Conservation (phyloP, 352 stramenopile genomes). For the Globisporangium spinosum region DNA sequence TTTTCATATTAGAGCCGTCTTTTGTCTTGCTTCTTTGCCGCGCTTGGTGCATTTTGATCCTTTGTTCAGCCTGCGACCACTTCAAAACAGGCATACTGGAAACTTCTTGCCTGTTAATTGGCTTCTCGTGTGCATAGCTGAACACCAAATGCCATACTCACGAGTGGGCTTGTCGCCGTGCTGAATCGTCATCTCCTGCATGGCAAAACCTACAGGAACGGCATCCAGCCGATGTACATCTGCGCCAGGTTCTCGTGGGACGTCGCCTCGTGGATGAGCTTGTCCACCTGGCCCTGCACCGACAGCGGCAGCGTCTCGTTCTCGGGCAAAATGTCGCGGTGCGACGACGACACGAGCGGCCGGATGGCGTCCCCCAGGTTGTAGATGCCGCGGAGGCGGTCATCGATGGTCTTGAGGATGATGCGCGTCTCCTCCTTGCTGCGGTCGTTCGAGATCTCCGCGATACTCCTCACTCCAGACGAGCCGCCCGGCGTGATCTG, state of each 20-base stretch:
- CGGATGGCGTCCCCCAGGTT: constrained; percentile 86
- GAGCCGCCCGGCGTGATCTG: constrained; percentile 26
- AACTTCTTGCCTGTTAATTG: neutral
- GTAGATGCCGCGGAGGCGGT: constrained; percentile 90
- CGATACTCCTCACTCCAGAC: constrained; percentile 26
- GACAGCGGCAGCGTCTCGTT: constrained; percentile 89
- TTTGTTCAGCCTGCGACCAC: neutral
- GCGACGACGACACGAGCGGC: constrained; percentile 53
- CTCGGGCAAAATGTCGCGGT: constrained; percentile 67
- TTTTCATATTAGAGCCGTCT: constrained; percentile 6
- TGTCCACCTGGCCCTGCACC: constrained; percentile 92
- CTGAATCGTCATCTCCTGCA: neutral
- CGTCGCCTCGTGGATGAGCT: constrained; percentile 92
- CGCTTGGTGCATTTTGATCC: no score
- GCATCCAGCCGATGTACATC: constrained; percentile 97
- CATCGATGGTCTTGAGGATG: constrained; percentile 90
- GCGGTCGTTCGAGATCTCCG: constrained; percentile 59
- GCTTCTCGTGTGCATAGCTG: neutral
- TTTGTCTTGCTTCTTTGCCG: neutral
- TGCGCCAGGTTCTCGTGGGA: constrained; percentile 90
- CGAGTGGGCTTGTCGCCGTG: neutral
- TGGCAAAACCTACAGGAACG: constrained; percentile 56
- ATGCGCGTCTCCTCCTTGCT: constrained; percentile 85
- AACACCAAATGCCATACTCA: neutral
- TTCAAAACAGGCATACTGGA: neutral